A percentile compares a stretch with the other conserved stretches of the same genome.
phyloP scores from a whole-genome alignment of 2,329 filamentous ascomycete genomes.

The Sclerotiophoma versabilis region DNA sequence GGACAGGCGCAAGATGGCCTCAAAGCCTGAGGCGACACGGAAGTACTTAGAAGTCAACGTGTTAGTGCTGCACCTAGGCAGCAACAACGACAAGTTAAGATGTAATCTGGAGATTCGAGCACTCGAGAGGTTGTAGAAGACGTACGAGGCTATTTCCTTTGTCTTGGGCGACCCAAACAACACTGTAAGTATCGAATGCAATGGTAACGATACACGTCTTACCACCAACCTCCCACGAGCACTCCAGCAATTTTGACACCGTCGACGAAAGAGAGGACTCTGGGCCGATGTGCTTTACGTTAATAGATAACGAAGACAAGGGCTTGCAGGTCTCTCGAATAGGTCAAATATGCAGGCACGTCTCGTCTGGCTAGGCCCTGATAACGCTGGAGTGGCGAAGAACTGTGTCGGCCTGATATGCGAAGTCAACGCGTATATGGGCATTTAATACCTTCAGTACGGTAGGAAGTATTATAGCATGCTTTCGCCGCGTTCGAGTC shows the following conservation, averaged over 20 bases:
- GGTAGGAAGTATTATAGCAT: no score
- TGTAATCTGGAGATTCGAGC: not conserved
- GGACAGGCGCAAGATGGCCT: no score
- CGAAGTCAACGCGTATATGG: no score
- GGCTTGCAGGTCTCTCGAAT: not conserved
- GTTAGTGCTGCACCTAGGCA: not conserved
- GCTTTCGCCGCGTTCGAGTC: no score
- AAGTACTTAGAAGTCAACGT: no score
- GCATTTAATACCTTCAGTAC: no score
- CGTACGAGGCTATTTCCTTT: not conserved
- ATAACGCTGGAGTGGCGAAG: no score
- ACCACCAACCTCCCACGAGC: not conserved
- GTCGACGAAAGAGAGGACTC: not conserved
- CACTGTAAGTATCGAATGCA: not conserved
- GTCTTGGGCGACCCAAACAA: not conserved
- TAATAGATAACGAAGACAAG: not conserved
- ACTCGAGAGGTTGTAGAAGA: not conserved
- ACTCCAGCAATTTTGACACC: not conserved
- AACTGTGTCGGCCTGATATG: no score
- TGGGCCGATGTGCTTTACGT: not conserved
- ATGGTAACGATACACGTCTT: not conserved
- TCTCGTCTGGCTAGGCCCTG: no score
- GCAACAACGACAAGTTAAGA: not conserved
- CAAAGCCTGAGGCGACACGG: no score
- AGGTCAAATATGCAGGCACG: not conserved